Base-by-base conservation (phyloP, 495 filamentous ascomycete species). In the Annulohypoxylon nitens region DNA sequence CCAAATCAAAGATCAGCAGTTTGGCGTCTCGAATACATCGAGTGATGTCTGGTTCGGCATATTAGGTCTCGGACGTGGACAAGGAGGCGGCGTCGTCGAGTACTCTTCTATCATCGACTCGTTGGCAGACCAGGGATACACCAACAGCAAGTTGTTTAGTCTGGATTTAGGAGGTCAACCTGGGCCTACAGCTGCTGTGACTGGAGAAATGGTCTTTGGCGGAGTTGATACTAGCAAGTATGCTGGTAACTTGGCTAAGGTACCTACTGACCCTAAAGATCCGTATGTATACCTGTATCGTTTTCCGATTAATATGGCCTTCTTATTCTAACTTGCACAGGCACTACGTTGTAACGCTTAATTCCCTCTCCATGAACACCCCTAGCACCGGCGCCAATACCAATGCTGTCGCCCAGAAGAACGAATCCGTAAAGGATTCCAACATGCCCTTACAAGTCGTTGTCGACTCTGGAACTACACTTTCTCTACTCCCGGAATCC, bases 171-270 rank as follows among this genome's bases (percentile, higher is more conserved):
- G 91, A 9, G 73, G 69, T 30, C 74, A 80, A 47, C 47, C 71
- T 14, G 70, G 58, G 8, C 69, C 77, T 12, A 62, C 59, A 4
- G 72, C 65, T 5, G 69, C 60, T 43, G 82, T 82, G 43, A 89
- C 87, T 3, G 93, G 92, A 50, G 86, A 90, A 23, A 90, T 97
- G 69, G 86, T 95, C 34, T 97, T 97, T 69, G 93, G 93, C 18
- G 93, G 93, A 36, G 89, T 97, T 41, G 89, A 97, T 76, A 91
- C 88, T 1, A 88, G 84, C 53, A 95, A 93, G 71, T 96, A 89
- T 76, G 82, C 83, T 16, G 93, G 92, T 33, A 36, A 79, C 1
- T 84, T 97, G 2, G 79, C 65, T 33, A 83, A 80, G 23, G 74
- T 85, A 8, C 81, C 82, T 37, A 84, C 80, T 25, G 76, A 82